Percentiles rank a stretch among this genome's conserved stretches.
Evolutionary conservation across 768 basidiomycete genomes (phyloP).

Genomic region (Collybia sp.): DNA sequence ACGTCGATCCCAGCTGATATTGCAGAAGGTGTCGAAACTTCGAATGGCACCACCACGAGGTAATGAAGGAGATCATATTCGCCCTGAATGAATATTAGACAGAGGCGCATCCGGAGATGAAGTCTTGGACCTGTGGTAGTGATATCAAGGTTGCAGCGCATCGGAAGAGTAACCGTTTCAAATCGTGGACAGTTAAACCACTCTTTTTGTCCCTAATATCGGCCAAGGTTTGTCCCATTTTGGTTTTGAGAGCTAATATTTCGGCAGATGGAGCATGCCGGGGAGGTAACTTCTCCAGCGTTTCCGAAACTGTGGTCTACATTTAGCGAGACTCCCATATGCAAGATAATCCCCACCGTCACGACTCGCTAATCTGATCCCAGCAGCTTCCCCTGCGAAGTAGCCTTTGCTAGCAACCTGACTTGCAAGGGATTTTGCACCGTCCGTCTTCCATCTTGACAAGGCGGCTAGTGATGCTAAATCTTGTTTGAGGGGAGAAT

Average conservation of each 20-base stretch:
- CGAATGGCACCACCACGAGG: conserved; percentile 84
- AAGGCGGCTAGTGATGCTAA: conserved; percentile 51
- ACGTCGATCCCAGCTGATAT: conserved; percentile 87
- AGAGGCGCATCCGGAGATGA: not conserved
- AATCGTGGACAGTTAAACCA: conserved; percentile 72
- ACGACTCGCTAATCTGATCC: conserved; percentile 65
- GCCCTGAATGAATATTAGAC: conserved; percentile 39
- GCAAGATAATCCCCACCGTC: conserved; percentile 38
- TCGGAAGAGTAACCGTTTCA: conserved; percentile 82
- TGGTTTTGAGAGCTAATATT: conserved; percentile 58
- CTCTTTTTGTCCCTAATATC: conserved; percentile 72
- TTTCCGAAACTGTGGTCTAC: conserved; percentile 40
- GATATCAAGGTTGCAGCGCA: conserved; percentile 81
- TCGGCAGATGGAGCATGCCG: conserved; percentile 55
- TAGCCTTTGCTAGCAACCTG: conserved; percentile 91
- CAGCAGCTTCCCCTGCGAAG: conserved; percentile 82
- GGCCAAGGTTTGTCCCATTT: conserved; percentile 60
- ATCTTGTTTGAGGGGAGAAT: conserved; percentile 6
- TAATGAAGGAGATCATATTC: conserved; percentile 85
- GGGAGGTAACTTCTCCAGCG: conserved; percentile 59
- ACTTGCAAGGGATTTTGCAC: conserved; percentile 73
- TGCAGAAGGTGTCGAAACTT: conserved; percentile 81
- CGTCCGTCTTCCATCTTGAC: conserved; percentile 71
- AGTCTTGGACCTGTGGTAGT: conserved; percentile 37
- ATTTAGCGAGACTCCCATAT: conserved; percentile 1